Base-by-base conservation (phyloP, 192 early-diverging fungal genomes). In the Coemansia aciculifera region DNA sequence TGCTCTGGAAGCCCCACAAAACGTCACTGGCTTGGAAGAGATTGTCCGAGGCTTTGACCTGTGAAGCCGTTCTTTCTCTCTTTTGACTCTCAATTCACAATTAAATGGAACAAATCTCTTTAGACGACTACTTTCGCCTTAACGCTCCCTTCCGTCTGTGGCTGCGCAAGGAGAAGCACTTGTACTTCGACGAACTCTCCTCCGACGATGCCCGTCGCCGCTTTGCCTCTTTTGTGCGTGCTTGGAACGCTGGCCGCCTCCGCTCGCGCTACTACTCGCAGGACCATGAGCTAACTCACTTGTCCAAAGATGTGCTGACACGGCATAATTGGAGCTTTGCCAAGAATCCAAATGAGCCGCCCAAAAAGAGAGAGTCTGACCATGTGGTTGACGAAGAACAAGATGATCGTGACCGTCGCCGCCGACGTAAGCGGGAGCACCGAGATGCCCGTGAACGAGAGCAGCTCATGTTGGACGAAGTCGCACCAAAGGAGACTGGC, bases 171-270 rank as follows among this genome's bases (percentile, higher is more conserved):
- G 69, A 86, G 27, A 90, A 91, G 68, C 77, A 85, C 54, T 84
- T 86, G 73, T 94, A 88, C 70, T 89, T 95, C 77, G 86, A 90
- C 61, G 92, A 95, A 49, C 72, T 97, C 59, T 63, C 70, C 6
- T 84, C 90, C 0, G 86, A 87, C 12, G 89, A 94, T 17, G 75
- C 92, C 0, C 84, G 89, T 1, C 68, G 75, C 34, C 90, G 92
- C 43, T 97, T 97, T 82, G 85, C 69, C 6, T 94, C 92, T 39
- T 97, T 97, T 83, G 91, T 92, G 56, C 89, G 85, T 19, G 84
- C 85, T n/a, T 97, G 95, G 95, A 97, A 97, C 74, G 73, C 85
- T 40, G 89, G 83, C 37, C 84, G 87, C 44, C 71, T 93, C 19
- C 81, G 89, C 48, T 81, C 87, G 79, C 83, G 67, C 42, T 73